Evolutionary conservation across 371 early-diverging fungal species (phyloP).

Genomic region (Mucor velutinosus): DNA sequence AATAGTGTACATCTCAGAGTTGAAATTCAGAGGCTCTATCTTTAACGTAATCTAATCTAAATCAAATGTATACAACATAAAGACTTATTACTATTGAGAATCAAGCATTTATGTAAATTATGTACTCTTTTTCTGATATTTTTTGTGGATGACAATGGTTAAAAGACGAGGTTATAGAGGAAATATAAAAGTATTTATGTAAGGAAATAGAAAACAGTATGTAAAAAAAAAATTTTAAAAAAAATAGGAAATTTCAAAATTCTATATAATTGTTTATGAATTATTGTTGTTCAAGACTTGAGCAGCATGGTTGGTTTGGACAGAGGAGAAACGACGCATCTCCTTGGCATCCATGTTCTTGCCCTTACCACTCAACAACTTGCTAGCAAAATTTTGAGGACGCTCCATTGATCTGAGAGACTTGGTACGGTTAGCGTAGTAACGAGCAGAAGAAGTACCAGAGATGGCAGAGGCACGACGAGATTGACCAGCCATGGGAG

Average conservation of each 20-base stretch:
- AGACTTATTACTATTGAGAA: neutral
- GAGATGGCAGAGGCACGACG: constrained; percentile 53
- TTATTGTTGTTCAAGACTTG: constrained; percentile 50
- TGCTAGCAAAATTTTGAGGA: constrained; percentile 47
- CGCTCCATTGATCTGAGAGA: constrained; percentile 45
- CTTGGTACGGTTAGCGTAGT: constrained; percentile 52
- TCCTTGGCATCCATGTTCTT: constrained; percentile 50
- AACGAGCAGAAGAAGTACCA: constrained; percentile 46
- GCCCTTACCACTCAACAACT: constrained; percentile 37
- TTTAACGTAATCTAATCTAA: neutral
- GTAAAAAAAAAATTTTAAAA: neutral
- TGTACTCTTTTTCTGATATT: neutral
- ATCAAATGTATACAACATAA: neutral
- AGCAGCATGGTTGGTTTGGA: constrained; percentile 48
- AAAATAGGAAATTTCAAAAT: constrained; percentile 3
- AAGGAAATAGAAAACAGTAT: neutral
- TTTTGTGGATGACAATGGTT: neutral
- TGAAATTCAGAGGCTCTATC: neutral
- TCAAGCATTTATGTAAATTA: neutral
- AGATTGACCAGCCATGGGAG: constrained; percentile 38
- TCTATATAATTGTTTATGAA: constrained; percentile 3
- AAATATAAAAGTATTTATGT: neutral
- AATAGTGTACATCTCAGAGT: neutral
- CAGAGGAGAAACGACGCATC: constrained; percentile 58
- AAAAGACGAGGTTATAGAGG: neutral